Evolutionary conservation across 257 asterid species (phyloP).

Genomic region (Solanum bukasovii): DNA sequence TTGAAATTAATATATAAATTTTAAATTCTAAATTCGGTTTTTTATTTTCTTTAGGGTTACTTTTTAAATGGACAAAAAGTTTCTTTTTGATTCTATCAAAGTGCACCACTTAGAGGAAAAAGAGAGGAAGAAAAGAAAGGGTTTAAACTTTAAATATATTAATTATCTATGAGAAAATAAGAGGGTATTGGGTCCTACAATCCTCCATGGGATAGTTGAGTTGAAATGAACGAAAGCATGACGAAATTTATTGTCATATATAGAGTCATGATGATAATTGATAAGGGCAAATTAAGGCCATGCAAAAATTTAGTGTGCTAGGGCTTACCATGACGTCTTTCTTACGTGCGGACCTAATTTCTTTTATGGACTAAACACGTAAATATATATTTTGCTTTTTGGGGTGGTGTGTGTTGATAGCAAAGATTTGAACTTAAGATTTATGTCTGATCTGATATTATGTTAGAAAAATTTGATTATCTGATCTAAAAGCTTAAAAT

Average conservation of each 20-base stretch:
- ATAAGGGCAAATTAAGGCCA: not conserved
- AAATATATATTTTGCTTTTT: not conserved
- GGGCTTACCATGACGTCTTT: not conserved
- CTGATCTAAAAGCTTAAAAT: not conserved
- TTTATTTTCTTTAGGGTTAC: not conserved
- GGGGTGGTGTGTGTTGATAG: not conserved
- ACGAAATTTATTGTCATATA: slow-evolving; percentile 20
- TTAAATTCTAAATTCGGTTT: not conserved
- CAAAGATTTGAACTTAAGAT: rapidly evolving
- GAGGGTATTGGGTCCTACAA: not conserved
- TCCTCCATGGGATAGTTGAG: not conserved
- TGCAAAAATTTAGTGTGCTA: not conserved
- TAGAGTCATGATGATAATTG: not conserved
- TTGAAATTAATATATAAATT: not conserved
- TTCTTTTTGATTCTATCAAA: slow-evolving; percentile 12
- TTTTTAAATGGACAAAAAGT: slow-evolving; percentile 1
- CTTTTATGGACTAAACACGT: not conserved
- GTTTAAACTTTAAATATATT: not conserved
- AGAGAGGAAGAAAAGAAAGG: not conserved
- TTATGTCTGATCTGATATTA: not conserved
- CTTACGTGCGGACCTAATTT: not conserved
- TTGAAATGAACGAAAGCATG: slow-evolving; percentile 72
- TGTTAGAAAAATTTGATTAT: not conserved
- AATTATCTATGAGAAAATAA: slow-evolving; percentile 8
- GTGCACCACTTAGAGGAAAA: slow-evolving; percentile 43